Percentiles rank a stretch among this genome's conserved stretches.
These are phyloP conservation scores for Incumbomyces delicatus DNA, from an alignment of 2,329 filamentous ascomycete species.

Conservation along the genomic window DNA sequence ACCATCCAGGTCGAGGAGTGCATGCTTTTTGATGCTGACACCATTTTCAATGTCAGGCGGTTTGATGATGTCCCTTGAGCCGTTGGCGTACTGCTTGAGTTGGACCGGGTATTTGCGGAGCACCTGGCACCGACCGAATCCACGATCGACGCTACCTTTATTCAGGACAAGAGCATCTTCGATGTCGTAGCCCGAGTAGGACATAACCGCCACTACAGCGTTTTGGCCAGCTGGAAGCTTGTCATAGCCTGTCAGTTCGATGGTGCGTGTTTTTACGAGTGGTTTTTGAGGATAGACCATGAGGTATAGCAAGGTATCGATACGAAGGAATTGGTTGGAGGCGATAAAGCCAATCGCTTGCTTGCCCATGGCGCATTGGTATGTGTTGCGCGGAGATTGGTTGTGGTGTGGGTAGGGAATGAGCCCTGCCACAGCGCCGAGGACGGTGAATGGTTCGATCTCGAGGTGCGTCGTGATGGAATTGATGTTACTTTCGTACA, in stretches of 20 bases:
- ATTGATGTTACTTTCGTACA: conserved; percentile 77
- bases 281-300: conserved; percentile 97
- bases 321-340: conserved; percentile 94
- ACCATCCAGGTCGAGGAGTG: conserved; percentile 72
- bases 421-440: conserved; percentile 88
- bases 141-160: conserved; percentile 88
- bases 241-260: conserved; percentile 93
- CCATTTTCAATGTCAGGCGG: conserved; percentile 55
- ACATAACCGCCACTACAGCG: conserved; percentile 97
- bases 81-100: conserved; percentile 81
- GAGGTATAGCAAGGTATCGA: conserved; percentile 90
- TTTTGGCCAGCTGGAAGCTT: conserved; percentile 95
- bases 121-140: conserved; percentile 95
- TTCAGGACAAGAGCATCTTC: conserved; percentile 96
- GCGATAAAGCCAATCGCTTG: conserved; percentile 98
- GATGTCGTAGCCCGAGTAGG: conserved; percentile 97
- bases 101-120: conserved; percentile 87
- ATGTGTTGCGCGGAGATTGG: conserved; percentile 95
- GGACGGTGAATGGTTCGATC: conserved; percentile 94
- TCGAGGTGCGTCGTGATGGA: conserved; percentile 84
- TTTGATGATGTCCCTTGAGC: conserved; percentile 50
- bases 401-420: conserved; percentile 99
- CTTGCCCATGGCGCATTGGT: conserved; percentile 99
- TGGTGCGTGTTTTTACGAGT: conserved; percentile 94
- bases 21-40: conserved; percentile 56